Evolutionary conservation across 345 rosid species (phyloP).

Genomic region (Gossypium bickii): DNA sequence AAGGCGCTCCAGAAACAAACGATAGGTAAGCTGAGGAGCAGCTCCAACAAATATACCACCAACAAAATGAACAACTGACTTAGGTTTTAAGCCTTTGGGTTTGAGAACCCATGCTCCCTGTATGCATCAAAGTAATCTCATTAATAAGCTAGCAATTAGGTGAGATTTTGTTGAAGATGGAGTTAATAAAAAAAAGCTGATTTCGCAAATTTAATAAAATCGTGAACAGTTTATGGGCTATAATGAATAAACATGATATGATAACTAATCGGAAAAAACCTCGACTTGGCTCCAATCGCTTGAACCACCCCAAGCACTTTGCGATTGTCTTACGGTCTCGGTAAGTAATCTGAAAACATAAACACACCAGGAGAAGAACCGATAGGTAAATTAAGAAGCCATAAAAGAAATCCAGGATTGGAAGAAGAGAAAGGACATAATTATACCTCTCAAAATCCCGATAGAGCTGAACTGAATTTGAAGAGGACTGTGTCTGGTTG

Average conservation of each 20-base stretch:
- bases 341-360: slow-evolving; percentile 59
- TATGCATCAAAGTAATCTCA: neutral
- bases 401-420: neutral
- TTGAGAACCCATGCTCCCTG: slow-evolving; percentile 97
- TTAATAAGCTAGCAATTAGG: neutral
- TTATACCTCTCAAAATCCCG: slow-evolving; percentile 86
- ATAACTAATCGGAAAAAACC: slow-evolving; percentile 29
- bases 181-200: neutral
- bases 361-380: neutral
- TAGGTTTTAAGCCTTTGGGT: slow-evolving; percentile 60
- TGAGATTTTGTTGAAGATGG: neutral
- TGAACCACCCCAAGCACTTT: slow-evolving; percentile 51
- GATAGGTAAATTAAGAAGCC: neutral
- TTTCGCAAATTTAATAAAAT: neutral
- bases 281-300: slow-evolving; percentile 76
- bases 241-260: neutral
- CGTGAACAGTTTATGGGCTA: neutral
- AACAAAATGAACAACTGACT: slow-evolving; percentile 76
- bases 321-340: slow-evolving; percentile 73
- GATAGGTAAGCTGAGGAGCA: slow-evolving; percentile 92
- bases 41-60: slow-evolving; percentile 99
- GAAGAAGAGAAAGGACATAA: neutral
- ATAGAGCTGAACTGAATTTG: slow-evolving; percentile 54
- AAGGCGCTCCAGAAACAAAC: slow-evolving; percentile 88
- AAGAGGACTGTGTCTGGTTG: slow-evolving; percentile 47